Conservation (phyloP, 306 rosid species). For the Cucurbita moschata region DNA sequence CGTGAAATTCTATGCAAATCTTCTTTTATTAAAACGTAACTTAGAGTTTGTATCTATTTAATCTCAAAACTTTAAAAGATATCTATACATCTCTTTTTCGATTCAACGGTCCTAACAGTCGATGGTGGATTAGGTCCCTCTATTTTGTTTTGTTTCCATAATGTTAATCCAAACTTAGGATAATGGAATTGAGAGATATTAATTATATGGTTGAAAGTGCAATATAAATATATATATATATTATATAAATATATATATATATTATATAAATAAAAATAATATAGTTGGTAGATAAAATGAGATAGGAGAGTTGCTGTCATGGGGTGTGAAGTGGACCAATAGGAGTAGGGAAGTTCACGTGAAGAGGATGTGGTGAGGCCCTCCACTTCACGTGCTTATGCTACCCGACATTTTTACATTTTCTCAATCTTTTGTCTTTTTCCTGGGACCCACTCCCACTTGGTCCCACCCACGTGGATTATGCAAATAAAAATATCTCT, state of each 20-base stretch:
- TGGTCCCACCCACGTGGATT: conserved; percentile 6
- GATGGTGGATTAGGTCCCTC: not conserved
- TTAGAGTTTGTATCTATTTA: too few relatives aligned
- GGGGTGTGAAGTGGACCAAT: not conserved
- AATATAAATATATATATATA: not conserved
- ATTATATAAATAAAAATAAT: not conserved
- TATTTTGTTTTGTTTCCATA: not conserved
- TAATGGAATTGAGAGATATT: not conserved
- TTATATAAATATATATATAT: too few relatives aligned
- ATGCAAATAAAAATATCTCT: not conserved
- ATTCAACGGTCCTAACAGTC: not conserved
- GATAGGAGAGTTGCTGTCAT: not conserved
- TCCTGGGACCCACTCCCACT: not conserved
- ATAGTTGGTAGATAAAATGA: not conserved
- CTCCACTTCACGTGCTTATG: conserved; percentile 4
- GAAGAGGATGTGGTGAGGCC: not conserved
- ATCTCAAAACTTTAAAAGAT: too few relatives aligned
- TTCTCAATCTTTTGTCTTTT: not conserved
- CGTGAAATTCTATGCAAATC: too few relatives aligned
- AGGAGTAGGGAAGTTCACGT: not conserved
- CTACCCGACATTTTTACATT: not conserved
- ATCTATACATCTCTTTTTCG: too few relatives aligned
- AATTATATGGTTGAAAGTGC: not conserved
- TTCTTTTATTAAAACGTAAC: too few relatives aligned
- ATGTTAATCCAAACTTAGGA: not conserved